Evolutionary conservation across 371 early-diverging fungal species (phyloP).

Genomic region (Apophysomyces trapeziformis): DNA sequence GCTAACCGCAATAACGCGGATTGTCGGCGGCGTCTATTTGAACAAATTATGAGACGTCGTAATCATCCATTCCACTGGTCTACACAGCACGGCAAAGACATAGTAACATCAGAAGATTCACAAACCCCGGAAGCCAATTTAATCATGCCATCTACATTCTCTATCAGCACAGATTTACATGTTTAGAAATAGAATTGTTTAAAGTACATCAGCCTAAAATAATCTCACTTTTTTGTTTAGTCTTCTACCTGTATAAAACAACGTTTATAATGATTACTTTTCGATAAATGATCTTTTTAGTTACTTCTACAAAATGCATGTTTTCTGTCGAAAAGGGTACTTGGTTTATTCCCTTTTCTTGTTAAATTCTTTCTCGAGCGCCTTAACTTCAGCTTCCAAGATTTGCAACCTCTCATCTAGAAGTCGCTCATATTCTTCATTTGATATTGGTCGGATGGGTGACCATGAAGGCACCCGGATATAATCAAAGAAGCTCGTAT

Average conservation of each 20-base stretch:
- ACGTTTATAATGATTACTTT: constrained; percentile 5
- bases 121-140: not conserved
- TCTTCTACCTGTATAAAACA: constrained; percentile 1
- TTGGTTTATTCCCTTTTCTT: constrained; percentile 16
- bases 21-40: constrained; percentile 39
- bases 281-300: not conserved
- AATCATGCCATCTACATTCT: not conserved
- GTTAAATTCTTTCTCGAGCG: constrained; percentile 36
- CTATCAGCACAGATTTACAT: not conserved
- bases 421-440: constrained; percentile 50
- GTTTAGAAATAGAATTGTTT: not conserved
- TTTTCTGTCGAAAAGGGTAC: not conserved
- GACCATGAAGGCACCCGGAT: constrained; percentile 52
- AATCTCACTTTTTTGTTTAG: not conserved
- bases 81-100: not conserved
- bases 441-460: constrained; percentile 46
- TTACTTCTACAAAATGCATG: not conserved
- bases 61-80: constrained; percentile 19
- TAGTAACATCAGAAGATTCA: not conserved
- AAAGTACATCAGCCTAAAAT: not conserved
- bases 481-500: constrained; percentile 33
- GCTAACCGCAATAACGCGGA: constrained; percentile 44
- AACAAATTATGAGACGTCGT: constrained; percentile 39
- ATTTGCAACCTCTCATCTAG: constrained; percentile 46
- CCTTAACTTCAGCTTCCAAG: constrained; percentile 45